Evolutionary conservation across 2,329 filamentous ascomycete genomes (phyloP), one percentile per base, ranked within the genome.

Genomic region (Davidsoniella eucalypti): DNA sequence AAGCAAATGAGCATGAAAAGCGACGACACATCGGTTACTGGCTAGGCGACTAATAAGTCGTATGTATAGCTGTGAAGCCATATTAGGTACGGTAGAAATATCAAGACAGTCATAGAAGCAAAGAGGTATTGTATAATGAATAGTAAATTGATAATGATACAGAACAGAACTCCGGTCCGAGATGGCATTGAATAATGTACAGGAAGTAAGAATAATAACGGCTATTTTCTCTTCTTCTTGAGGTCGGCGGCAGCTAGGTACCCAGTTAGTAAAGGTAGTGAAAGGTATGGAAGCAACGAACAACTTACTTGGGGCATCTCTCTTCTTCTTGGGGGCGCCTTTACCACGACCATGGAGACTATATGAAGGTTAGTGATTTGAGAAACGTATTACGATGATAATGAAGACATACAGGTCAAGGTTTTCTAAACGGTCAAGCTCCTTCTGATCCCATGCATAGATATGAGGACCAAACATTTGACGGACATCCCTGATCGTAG

Each of bases 291-390:
- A 40, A 29, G 21, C 21, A 21, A 7, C 7, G 1, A 18, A 38
- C 16, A 12, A 55, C 63, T 47, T 63, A 68, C 65, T 60, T 51
- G 65, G 61, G 39, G 65, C 60, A 4, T 64, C 79, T 61, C 72
- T 80, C 73, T 92, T 93, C 77, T 94, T 95, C 76, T 93, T 77
- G 6, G 90, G 87, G 42, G 82, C 77, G 50, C 82, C 82, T 72
- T 96, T 95, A 57, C 87, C 88, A 69, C 87, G 80, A 26, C 75
- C 66, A 64, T 86, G 88, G 58, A 82, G 67, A 36, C 54, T 55
- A 41, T 45, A 54, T 54, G 54, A 50, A 36, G 33, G 36, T 46
- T 45, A 44, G 39, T 21, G 46, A 26, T 21, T 16, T 16, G 16
- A 38, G 44, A 3, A 37, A 25, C 38, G 17, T 17, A 37, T 23